Base-by-base conservation (phyloP, 2,329 filamentous ascomycete species). In the Fusarium sp. region DNA sequence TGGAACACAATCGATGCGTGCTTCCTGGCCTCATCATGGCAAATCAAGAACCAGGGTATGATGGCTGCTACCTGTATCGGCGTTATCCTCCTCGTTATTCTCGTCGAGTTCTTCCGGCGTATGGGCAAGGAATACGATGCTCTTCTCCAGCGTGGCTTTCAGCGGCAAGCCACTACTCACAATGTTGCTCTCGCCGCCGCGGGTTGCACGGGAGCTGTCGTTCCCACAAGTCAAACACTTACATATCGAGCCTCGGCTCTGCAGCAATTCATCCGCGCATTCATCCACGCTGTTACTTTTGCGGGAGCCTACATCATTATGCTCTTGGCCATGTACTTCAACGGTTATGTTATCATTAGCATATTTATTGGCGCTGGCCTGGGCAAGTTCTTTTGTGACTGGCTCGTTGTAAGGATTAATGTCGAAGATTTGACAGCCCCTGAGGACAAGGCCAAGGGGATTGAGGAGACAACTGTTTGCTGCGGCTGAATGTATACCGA, bases 1-100 rank as follows among this genome's bases (percentile, higher is more conserved):
- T 94, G 92, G 91, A 86, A 92, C 81, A 91, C 90, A 6, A 85
- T 93, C 77, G 90, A 92, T 78, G 83, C 91, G 26, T 94, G 91
- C 82, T 95, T 95, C 85, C 86, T 95, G 74, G 84, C 92, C 24
- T 76, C 80, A 10, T 86, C 87, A 48, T 96, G 93, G 93, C 91
- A 91, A 78, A 89, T 95, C 79, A 90, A 83, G n/a, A 91, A 89
- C 45, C 81, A 81, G 8, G 91, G 88, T 80, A 92, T 92, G 87
- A 95, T 96, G 80, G 93, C 91, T 38, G 93, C 91, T 36, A 92
- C 91, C 42, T 95, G 93, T 82, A 91, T 96, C 76, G 93, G 92
- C 67, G 90, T 94, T 24, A 85, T 94, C 59, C 83, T 91, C 9
- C 89, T 96, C 38, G 92, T 93, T 68, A 86, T 95, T 48, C 78